Conservation (phyloP, 2,329 filamentous ascomycete genomes). For the Macroventuria anomochaeta region DNA sequence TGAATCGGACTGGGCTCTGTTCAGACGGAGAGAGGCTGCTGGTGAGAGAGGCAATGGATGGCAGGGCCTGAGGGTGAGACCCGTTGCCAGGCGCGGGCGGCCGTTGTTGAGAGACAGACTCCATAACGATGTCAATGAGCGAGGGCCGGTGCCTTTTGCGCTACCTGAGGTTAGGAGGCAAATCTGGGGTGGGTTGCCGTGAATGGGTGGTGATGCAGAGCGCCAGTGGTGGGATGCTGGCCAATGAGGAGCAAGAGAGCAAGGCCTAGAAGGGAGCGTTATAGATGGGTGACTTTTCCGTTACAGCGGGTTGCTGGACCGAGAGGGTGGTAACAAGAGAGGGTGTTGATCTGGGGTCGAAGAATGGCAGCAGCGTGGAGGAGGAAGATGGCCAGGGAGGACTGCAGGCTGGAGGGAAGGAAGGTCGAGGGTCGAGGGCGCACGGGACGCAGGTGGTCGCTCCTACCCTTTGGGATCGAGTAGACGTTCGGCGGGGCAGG, state of each 20-base stretch:
- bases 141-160: constrained; percentile 14
- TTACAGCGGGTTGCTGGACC: constrained; percentile 15
- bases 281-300: constrained; percentile 12
- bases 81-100: constrained; percentile 27
- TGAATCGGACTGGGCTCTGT: constrained; percentile 41
- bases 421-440: constrained; percentile 21
- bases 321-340: constrained; percentile 16
- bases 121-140: constrained; percentile 32
- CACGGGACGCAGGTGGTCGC: constrained; percentile 20
- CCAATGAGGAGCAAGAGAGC: constrained; percentile 31
- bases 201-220: constrained; percentile 34
- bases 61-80: constrained; percentile 47
- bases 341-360: constrained; percentile 9
- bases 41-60: constrained; percentile 49
- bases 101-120: constrained; percentile 39
- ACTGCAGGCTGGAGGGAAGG: constrained; percentile 14
- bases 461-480: constrained; percentile 32
- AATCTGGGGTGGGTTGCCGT: constrained; percentile 18
- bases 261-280: constrained; percentile 15
- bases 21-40: constrained; percentile 41
- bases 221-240: constrained; percentile 23
- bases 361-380: constrained; percentile 30
- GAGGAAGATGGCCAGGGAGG: constrained; percentile 12
- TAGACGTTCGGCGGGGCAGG: constrained; percentile 34
- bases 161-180: constrained; percentile 14